Evolutionary conservation across 129 eudicot genomes (phyloP), one percentile per base, ranked within the genome.

Genomic region (Flaveria brownii): DNA sequence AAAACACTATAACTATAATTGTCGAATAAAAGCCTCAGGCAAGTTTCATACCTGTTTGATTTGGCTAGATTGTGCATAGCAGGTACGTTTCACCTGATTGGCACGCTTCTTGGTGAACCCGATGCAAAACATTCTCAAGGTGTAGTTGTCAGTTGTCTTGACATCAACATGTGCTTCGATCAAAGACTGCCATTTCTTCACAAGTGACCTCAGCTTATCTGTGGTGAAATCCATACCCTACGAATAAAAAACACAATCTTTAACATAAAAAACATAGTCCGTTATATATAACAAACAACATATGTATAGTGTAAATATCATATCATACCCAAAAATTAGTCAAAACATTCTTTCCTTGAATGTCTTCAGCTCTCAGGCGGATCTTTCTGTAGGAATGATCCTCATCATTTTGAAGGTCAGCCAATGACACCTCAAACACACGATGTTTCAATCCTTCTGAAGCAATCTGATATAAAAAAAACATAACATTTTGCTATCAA

Each of bases 121-220:
- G 77, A 87, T 87, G 87, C 96, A 87, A 77, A 90, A 87, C 92
- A 87, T 46, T 50, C 90, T 78, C 46, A 90, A 78, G 25, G 88
- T 87, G 81, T 68, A 90, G 74, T 33, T 79, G 20, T 90, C 90
- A 0, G 96, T 90, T n/a, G 96, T 90, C 78, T 90, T 90, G 0
- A 89, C 92, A 87, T 89, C 92, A 23, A 90, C 92, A 85, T 90
- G 96, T 64, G 96, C 92, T 64, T 85, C 90, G 14, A 90, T 90
- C 70, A 90, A 43, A 39, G 96, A 78, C 60, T 90, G 92, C 92
- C 96, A 87, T 55, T 90, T 87, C 74, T 84, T 81, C 20, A 90
- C 78, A 61, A 74, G 78, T 4, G 96, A 90, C 81, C 96, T 90
- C 74, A 87, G 33, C 82, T 87, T 89, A 49, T 87, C 87, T 3